Percentiles rank a stretch among this genome's conserved stretches.
Evolutionary conservation across 2,329 filamentous ascomycete genomes (phyloP).

Genomic region (Trichoderma aggressivum): DNA sequence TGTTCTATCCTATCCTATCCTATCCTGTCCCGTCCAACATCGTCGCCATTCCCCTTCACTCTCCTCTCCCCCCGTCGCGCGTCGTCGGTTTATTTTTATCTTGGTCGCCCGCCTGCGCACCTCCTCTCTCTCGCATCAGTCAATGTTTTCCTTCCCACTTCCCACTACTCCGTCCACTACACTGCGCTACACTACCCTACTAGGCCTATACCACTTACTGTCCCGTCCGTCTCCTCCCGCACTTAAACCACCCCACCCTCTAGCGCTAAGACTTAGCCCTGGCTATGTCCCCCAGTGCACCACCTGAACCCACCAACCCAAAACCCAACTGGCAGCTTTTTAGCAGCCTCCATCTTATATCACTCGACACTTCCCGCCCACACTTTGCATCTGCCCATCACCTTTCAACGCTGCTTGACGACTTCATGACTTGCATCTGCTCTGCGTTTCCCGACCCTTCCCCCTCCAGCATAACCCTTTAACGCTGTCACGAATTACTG

Average conservation of each 20-base stretch:
- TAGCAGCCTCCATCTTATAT: slow-evolving; percentile 12
- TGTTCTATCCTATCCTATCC: background rate
- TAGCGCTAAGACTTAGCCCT: background rate
- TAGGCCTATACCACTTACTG: background rate
- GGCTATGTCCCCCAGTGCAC: too few species aligned
- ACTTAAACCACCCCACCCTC: slow-evolving; percentile 5
- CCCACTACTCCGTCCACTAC: background rate
- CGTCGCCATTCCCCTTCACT: background rate
- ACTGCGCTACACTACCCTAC: background rate
- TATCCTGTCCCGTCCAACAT: background rate
- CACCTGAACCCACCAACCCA: too few species aligned
- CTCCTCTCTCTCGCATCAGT: slow-evolving; percentile 1
- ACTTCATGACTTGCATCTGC: slow-evolving; percentile 16
- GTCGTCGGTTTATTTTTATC: slow-evolving; percentile 12
- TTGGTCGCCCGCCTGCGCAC: background rate
- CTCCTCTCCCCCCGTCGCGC: background rate
- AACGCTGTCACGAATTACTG: slow-evolving; percentile 13
- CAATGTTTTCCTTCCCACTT: background rate
- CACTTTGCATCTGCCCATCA: slow-evolving; percentile 7
- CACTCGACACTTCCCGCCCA: slow-evolving; percentile 4
- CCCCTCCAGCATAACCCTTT: background rate
- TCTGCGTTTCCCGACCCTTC: slow-evolving; percentile 13
- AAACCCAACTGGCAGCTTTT: background rate
- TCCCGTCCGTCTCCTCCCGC: background rate
- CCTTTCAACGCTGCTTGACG: slow-evolving; percentile 14